Percentiles rank a stretch among this genome's conserved stretches.
Conservation (phyloP, 2,329 filamentous ascomycete species). For the Fusarium euwallaceae region DNA sequence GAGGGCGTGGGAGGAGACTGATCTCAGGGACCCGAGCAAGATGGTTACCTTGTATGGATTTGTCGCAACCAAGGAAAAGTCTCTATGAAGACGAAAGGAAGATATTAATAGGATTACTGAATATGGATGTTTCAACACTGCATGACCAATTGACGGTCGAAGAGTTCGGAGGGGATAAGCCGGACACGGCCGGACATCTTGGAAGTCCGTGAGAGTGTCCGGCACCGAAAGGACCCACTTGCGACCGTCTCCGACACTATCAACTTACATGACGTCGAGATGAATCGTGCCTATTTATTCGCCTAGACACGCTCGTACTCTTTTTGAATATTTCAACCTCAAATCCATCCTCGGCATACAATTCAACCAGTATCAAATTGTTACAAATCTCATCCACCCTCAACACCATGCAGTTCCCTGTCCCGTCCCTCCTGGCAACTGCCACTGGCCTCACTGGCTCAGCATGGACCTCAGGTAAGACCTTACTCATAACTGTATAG, state of each 20-base stretch:
- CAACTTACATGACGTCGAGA: slow-evolving; percentile 11
- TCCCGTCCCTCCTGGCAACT: slow-evolving; percentile 51
- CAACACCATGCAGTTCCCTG: slow-evolving; percentile 40
- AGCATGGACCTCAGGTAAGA: slow-evolving; percentile 54
- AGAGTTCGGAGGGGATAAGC: slow-evolving; percentile 1
- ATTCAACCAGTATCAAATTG: background rate
- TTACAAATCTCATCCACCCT: background rate
- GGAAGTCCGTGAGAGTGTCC: slow-evolving; percentile 40
- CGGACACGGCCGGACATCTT: slow-evolving; percentile 36
- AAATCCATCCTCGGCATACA: background rate
- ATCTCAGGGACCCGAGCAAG: slow-evolving; percentile 34
- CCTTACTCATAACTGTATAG: background rate
- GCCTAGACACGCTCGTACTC: background rate
- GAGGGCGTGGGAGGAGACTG: slow-evolving; percentile 54
- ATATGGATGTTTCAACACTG: background rate
- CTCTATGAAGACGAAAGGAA: background rate
- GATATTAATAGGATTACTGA: background rate
- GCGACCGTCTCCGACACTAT: background rate
- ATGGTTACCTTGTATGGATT: slow-evolving; percentile 45
- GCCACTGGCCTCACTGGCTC: slow-evolving; percentile 56
- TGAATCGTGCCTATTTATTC: background rate
- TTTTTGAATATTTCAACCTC: background rate
- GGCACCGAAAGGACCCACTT: slow-evolving; percentile 35
- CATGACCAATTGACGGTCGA: too few relatives aligned
- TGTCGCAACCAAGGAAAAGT: slow-evolving; percentile 23